These are phyloP conservation scores for Dactylonectria macrodidyma DNA, from an alignment of 2,329 filamentous ascomycete genomes.

Conservation along the genomic window DNA sequence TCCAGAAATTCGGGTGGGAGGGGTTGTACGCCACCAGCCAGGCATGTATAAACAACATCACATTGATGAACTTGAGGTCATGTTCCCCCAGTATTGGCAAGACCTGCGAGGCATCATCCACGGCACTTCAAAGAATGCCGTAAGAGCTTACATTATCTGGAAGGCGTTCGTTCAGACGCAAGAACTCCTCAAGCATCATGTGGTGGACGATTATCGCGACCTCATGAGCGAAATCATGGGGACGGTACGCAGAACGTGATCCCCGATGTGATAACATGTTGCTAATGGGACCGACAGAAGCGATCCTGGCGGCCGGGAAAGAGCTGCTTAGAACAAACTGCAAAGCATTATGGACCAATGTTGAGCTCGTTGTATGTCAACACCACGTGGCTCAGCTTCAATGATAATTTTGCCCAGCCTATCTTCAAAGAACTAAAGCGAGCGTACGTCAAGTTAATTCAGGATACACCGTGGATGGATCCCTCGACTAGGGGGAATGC, in stretches of 20 bases:
- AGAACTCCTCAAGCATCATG: slow-evolving; percentile 14
- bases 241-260: slow-evolving; percentile 14
- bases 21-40: slow-evolving; percentile 4
- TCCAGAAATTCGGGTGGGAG: slow-evolving; percentile 20
- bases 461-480: slow-evolving; percentile 29
- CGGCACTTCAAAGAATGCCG: slow-evolving; percentile 13
- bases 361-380: slow-evolving; percentile 23
- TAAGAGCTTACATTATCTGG: slow-evolving; percentile 35
- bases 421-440: slow-evolving; percentile 21
- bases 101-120: slow-evolving; percentile 18
- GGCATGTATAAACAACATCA: not conserved
- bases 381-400: not conserved
- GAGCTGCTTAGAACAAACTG: slow-evolving; percentile 15
- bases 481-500: slow-evolving; percentile 6
- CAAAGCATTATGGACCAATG: slow-evolving; percentile 31
- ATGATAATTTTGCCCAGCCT: not conserved
- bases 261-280: not conserved
- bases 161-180: slow-evolving; percentile 38
- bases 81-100: slow-evolving; percentile 24
- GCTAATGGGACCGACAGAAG: slow-evolving; percentile 13
- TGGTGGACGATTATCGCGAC: not conserved
- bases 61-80: slow-evolving; percentile 29
- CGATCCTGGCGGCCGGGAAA: not conserved
- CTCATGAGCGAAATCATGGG: slow-evolving; percentile 18
- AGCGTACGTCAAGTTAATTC: slow-evolving; percentile 11